These are phyloP conservation scores for Daldinia childiae DNA, from an alignment of 495 filamentous ascomycete genomes.

Conservation along the genomic window DNA sequence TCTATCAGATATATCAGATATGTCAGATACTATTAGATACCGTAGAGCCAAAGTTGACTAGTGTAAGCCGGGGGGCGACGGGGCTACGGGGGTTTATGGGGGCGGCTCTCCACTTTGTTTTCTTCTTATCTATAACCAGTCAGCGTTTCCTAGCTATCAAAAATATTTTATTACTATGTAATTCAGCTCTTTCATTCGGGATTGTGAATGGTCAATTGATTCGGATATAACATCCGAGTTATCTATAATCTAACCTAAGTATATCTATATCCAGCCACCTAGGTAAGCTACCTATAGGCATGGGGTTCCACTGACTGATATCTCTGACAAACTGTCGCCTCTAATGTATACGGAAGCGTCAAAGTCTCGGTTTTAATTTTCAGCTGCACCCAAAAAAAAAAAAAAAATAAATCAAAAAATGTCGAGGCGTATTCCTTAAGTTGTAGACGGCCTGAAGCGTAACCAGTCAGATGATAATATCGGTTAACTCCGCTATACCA, in stretches of 20 bases:
- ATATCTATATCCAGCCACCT: neutral
- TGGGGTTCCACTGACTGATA: slow-evolving; percentile 29
- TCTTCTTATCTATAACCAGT: slow-evolving; percentile 37
- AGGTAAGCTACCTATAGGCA: neutral
- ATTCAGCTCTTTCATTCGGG: neutral
- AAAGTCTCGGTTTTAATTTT: neutral
- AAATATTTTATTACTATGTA: neutral
- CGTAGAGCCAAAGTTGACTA: slow-evolving; percentile 9
- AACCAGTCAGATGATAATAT: slow-evolving; percentile 14
- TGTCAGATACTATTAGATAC: neutral
- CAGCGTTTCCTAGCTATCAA: slow-evolving; percentile 2
- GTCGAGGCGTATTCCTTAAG: neutral
- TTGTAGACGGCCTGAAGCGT: slow-evolving; percentile 3
- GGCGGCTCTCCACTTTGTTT: slow-evolving; percentile 17
- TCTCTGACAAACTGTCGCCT: slow-evolving; percentile 26
- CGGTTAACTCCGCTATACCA: slow-evolving; percentile 22
- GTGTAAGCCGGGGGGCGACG: slow-evolving; percentile 12
- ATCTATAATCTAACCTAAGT: no score
- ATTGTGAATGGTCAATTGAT: neutral
- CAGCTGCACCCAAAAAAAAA: neutral
- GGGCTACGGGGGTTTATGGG: neutral
- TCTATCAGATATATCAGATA: neutral
- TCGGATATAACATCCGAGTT: neutral
- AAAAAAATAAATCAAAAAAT: no score
- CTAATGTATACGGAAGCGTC: neutral